Percentiles rank a stretch among this genome's conserved stretches.
phyloP scores from a whole-genome alignment of 345 rosid genomes.

The Euphorbia pulcherrima region DNA sequence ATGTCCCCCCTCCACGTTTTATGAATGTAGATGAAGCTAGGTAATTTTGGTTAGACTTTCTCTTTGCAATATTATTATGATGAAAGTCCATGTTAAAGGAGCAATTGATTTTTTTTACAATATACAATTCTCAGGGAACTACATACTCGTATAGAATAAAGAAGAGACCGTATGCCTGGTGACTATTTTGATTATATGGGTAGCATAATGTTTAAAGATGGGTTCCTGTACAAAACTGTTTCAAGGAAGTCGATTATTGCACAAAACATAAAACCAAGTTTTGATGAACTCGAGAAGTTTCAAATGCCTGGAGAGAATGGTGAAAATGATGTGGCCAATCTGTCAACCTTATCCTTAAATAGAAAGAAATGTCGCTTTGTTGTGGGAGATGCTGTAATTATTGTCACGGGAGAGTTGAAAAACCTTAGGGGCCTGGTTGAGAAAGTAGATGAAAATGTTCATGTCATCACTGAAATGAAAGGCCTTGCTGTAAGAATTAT shows the following conservation, averaged over 20 bases:
- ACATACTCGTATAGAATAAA: constrained; percentile 87
- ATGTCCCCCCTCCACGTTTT: constrained; percentile 97
- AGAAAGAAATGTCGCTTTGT: constrained; percentile 96
- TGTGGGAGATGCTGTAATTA: constrained; percentile 96
- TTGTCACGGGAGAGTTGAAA: constrained; percentile 89
- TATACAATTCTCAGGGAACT: constrained; percentile 53
- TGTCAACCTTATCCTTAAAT: constrained; percentile 81
- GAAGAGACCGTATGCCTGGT: constrained; percentile 79
- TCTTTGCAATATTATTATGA: neutral
- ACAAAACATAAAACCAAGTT: constrained; percentile 74
- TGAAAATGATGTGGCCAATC: constrained; percentile 66
- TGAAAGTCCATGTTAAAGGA: neutral
- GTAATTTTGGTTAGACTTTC: constrained; percentile 32
- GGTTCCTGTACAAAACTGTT: constrained; percentile 76
- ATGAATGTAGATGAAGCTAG: constrained; percentile 96
- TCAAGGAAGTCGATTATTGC: constrained; percentile 79
- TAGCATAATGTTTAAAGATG: constrained; percentile 83
- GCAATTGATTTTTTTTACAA: constrained; percentile 10
- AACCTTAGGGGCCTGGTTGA: constrained; percentile 96
- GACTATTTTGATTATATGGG: constrained; percentile 84
- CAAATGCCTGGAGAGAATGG: constrained; percentile 73
- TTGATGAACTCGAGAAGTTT: constrained; percentile 96
- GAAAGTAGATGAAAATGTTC: constrained; percentile 93
- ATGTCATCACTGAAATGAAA: constrained; percentile 81
- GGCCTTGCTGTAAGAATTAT: constrained; percentile 77